Conservation (phyloP, 805 yeast genomes). For the Yamadazyma tumulicola region DNA sequence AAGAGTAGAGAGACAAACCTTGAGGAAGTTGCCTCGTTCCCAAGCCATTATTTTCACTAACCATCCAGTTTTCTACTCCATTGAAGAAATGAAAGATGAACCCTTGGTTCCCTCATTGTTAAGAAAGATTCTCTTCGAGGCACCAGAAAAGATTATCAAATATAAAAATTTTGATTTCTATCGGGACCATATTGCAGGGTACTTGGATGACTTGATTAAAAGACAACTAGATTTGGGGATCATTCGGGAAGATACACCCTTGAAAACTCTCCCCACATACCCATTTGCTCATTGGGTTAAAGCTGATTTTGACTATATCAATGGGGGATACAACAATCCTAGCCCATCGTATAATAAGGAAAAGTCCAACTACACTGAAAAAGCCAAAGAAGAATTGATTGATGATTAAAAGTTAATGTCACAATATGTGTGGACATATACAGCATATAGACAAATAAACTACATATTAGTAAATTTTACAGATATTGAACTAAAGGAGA, state of each 20-base stretch:
- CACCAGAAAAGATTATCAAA: conserved; percentile 60
- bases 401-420: conserved; percentile 11
- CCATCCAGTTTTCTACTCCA: conserved; percentile 74
- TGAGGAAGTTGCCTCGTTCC: conserved; percentile 62
- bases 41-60: conserved; percentile 69
- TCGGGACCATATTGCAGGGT: conserved; percentile 57
- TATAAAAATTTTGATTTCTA: conserved; percentile 60
- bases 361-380: conserved; percentile 20
- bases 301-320: conserved; percentile 36
- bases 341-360: conserved; percentile 18
- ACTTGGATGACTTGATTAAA: conserved; percentile 53
- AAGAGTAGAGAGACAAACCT: conserved; percentile 70
- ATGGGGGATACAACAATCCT: conserved; percentile 43
- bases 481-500: too few relatives aligned
- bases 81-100: conserved; percentile 78
- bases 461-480: too few relatives aligned
- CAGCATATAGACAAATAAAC: too few relatives aligned
- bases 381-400: conserved; percentile 17
- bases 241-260: conserved; percentile 51
- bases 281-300: conserved; percentile 62
- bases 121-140: conserved; percentile 60
- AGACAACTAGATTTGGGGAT: conserved; percentile 57
- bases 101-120: conserved; percentile 74
- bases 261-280: conserved; percentile 56
- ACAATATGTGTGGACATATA: too few relatives aligned